A percentile compares a stretch with the other conserved stretches of the same genome.
Conservation (phyloP, 768 basidiomycete genomes). For the Rossbeevera mucosa region DNA sequence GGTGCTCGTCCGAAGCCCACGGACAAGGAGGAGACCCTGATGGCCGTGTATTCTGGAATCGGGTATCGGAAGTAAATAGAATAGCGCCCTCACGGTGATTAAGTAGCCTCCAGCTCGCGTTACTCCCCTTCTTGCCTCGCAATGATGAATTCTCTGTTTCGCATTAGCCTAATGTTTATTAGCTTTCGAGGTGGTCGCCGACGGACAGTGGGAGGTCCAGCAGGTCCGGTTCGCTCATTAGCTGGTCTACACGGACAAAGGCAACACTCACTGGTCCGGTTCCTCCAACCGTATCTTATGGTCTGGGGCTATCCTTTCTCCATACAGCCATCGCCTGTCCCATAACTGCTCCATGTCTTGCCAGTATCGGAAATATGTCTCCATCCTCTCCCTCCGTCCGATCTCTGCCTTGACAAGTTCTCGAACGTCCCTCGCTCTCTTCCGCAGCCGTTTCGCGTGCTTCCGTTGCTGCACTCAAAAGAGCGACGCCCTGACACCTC, state of each 20-base stretch:
- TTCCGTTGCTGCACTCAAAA: conserved; percentile 7
- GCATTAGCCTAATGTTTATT: too few species aligned
- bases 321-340: conserved; percentile 26
- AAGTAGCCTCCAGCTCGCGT: conserved; percentile 7
- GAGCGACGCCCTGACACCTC: conserved; percentile 19
- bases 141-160: conserved; percentile 10
- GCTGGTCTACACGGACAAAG: not conserved
- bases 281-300: not conserved
- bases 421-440: conserved; percentile 21
- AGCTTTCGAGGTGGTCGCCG: not conserved
- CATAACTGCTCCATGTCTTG: conserved; percentile 20
- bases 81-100: too few species aligned
- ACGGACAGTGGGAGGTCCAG: conserved; percentile 5
- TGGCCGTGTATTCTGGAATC: too few species aligned
- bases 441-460: conserved; percentile 15
- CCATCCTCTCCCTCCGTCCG: conserved; percentile 25
- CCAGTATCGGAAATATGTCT: conserved; percentile 27
- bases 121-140: conserved; percentile 13
- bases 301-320: conserved; percentile 3
- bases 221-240: too few species aligned
- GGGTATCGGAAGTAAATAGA: too few species aligned
- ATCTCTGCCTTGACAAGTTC: conserved; percentile 20
- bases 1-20: too few species aligned
- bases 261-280: conserved; percentile 1
- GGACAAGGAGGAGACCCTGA: too few species aligned